Evolutionary conservation across 225 moss, liverwort and hornwort species (phyloP), one percentile per base, ranked within the genome.

Genomic region (Sphagnum contortum): DNA sequence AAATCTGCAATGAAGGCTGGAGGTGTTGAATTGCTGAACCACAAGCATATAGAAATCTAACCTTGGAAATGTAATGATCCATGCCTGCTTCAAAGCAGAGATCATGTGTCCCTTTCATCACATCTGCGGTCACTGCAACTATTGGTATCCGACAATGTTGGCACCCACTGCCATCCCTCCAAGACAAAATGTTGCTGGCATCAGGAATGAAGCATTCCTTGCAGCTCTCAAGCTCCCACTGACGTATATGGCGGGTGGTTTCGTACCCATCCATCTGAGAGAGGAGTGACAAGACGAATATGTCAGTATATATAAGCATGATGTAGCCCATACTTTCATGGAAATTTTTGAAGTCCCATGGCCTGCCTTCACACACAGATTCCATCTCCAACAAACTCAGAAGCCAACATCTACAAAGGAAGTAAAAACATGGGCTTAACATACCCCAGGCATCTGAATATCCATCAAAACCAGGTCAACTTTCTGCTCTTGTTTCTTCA

Each of bases 391-490:
- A 7, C 5, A 58, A 14, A 13, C 12, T n/a, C 11, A 58, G 12
- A 14, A 58, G 57, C 12, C 0, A 10, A 58, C 57, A 58, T 5
- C 9, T 66, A 55, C 13, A 66, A 3, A 29, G 7, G 12, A 56
- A 54, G 54, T 8, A 44, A 29, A 9, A 10, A 50, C 14, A 5
- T 45, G 29, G 4, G 14, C 5, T n/a, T 44, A 3, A 57, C 51
- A 29, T 50, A 91, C 91, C 91, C 88, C 86, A 5, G 91, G 88
- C 91, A 91, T 91, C 66, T 91, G 91, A 64, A 91, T 91, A 62
- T 91, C 91, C 91, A 91, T 91, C 60, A 88, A 76, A 7, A 91
- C 76, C 57, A 91, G 80, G 69, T 87, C 86, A 66, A 78, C 82
- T 14, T 75, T 76, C 68, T 63, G 59, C 7, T 82, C 74, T 69